These are phyloP conservation scores for Buddleja alternifolia DNA, from an alignment of 257 asterid genomes.

Conservation along the genomic window DNA sequence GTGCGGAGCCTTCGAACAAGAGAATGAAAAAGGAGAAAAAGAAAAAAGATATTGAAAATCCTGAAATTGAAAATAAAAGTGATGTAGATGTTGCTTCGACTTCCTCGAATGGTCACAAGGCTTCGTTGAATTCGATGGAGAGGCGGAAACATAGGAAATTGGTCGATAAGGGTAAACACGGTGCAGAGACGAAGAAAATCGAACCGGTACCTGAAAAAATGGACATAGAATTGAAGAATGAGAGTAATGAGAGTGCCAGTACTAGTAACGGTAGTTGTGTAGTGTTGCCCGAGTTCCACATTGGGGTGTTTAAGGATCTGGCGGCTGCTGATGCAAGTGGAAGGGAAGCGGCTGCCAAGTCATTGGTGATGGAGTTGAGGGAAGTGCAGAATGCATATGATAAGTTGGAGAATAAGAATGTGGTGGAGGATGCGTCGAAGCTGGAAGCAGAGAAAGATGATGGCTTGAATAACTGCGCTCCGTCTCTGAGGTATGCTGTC, in stretches of 20 bases:
- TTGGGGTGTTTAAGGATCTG: constrained; percentile 81
- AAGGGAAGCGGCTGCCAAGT: constrained; percentile 75
- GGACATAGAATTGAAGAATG: constrained; percentile 40
- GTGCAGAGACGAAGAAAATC: constrained; percentile 35
- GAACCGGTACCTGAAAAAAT: constrained; percentile 26
- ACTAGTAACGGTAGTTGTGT: constrained; percentile 41
- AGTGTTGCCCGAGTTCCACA: constrained; percentile 82
- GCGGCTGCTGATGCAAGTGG: constrained; percentile 60
- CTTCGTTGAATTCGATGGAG: constrained; percentile 67
- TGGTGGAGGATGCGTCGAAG: constrained; percentile 65
- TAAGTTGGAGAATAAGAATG: constrained; percentile 74
- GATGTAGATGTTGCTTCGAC: constrained; percentile 44
- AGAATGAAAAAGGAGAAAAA: constrained; percentile 60
- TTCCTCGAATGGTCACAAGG: constrained; percentile 30
- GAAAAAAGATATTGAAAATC: constrained; percentile 39
- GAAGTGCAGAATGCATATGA: constrained; percentile 82
- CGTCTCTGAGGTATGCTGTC: constrained; percentile 91
- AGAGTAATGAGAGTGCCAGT: constrained; percentile 36
- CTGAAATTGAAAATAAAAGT: constrained; percentile 32
- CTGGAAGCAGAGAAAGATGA: constrained; percentile 95
- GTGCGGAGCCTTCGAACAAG: constrained; percentile 51
- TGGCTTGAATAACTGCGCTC: constrained; percentile 91
- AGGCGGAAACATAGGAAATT: constrained; percentile 61
- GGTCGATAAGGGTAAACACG: constrained; percentile 60
- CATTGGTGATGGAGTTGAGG: constrained; percentile 65